A percentile compares a stretch with the other conserved stretches of the same genome.
phyloP scores from a whole-genome alignment of 495 filamentous ascomycete genomes.

The Acidiella bohemica region DNA sequence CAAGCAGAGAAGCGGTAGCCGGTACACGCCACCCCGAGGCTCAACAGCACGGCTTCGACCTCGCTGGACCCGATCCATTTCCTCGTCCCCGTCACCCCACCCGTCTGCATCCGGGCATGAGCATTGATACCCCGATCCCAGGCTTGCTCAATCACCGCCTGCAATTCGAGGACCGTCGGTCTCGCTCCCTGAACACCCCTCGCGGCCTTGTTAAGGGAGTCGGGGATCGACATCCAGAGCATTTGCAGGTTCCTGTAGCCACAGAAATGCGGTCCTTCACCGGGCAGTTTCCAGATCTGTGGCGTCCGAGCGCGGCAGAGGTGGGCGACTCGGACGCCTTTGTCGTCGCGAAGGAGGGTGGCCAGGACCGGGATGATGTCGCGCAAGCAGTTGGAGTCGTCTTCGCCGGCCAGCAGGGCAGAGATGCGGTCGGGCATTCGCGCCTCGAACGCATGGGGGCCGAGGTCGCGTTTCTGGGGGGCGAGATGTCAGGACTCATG shows the following conservation, averaged over 20 bases:
- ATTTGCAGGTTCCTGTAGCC: slow-evolving; percentile 97
- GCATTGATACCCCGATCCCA: slow-evolving; percentile 80
- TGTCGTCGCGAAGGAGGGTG: slow-evolving; percentile 55
- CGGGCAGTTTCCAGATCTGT: slow-evolving; percentile 67
- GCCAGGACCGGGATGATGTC: slow-evolving; percentile 58
- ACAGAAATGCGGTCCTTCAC: slow-evolving; percentile 70
- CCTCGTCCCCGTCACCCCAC: slow-evolving; percentile 73
- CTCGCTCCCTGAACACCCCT: slow-evolving; percentile 46
- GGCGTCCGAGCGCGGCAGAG: slow-evolving; percentile 60
- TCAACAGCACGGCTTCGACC: slow-evolving; percentile 11
- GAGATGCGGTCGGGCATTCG: slow-evolving; percentile 61
- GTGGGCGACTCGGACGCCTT: slow-evolving; percentile 54
- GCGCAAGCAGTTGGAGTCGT: slow-evolving; percentile 36
- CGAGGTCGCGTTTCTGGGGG: slow-evolving; percentile 47
- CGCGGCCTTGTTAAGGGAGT: slow-evolving; percentile 33
- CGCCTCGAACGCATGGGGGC: slow-evolving; percentile 71
- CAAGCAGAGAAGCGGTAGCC: slow-evolving; percentile 2
- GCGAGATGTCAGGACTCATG: no score
- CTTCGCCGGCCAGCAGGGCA: slow-evolving; percentile 1
- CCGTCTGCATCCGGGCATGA: slow-evolving; percentile 62
- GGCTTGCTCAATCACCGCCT: slow-evolving; percentile 75
- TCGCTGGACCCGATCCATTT: slow-evolving; percentile 95
- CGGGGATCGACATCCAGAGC: slow-evolving; percentile 32
- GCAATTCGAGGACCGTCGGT: slow-evolving; percentile 66
- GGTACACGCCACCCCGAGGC: slow-evolving; percentile 4